Conservation (phyloP, 805 yeast species). For the Wickerhamiella lipophila region DNA sequence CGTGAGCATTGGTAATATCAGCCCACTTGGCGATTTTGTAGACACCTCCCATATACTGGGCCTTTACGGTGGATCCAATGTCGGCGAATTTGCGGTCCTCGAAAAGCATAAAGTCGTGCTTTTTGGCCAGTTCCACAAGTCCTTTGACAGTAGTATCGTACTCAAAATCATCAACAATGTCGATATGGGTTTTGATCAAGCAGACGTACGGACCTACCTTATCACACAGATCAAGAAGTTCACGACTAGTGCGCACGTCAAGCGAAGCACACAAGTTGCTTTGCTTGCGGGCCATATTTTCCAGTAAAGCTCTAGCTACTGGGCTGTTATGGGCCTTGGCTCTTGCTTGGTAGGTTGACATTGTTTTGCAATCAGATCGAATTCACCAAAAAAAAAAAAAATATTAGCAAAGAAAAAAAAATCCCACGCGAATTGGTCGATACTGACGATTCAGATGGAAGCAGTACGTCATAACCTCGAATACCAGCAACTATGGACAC, state of each 20-base stretch:
- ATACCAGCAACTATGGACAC: constrained; percentile 31
- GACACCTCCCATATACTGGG: constrained; percentile 84
- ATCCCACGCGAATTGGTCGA: not conserved
- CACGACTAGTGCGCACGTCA: constrained; percentile 72
- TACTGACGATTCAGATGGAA: constrained; percentile 4
- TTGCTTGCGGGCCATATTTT: constrained; percentile 64
- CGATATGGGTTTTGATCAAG: constrained; percentile 87
- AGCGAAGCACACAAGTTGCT: constrained; percentile 90
- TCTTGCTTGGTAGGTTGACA: constrained; percentile 47
- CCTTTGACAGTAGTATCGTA: constrained; percentile 72
- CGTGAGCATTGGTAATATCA: constrained; percentile 94
- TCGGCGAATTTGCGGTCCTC: constrained; percentile 98
- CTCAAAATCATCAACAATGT: constrained; percentile 78
- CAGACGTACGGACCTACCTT: constrained; percentile 84
- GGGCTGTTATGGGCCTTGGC: constrained; percentile 62
- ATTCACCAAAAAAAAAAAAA: not conserved
- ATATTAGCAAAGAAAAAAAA: not conserved
- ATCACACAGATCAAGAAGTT: constrained; percentile 60
- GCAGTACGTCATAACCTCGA: constrained; percentile 24
- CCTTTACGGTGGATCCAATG: constrained; percentile 92
- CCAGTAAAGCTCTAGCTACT: constrained; percentile 62
- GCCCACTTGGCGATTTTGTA: constrained; percentile 88
- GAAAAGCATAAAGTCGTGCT: constrained; percentile 80
- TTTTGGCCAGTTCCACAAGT: constrained; percentile 53
- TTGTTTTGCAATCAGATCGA: not conserved